Conservation (phyloP, 2,329 filamentous ascomycete species). For the Fusarium sp. region DNA sequence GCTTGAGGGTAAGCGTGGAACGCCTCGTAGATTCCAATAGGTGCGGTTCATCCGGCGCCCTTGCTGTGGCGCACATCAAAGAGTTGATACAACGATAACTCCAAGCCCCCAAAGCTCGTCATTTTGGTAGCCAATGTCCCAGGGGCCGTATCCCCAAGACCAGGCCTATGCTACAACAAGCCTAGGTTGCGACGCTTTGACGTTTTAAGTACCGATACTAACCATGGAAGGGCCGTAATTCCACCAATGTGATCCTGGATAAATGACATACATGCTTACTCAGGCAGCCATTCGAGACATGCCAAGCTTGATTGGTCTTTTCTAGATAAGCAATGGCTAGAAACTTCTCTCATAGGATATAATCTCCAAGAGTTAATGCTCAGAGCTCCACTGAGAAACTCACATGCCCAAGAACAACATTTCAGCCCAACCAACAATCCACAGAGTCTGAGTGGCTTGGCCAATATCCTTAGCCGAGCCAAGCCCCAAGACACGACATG, state of each 20-base stretch:
- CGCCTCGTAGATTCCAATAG: neutral
- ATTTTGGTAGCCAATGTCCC: neutral
- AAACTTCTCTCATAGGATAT: constrained; percentile 10
- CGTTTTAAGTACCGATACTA: neutral
- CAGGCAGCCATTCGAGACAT: neutral
- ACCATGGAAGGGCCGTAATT: neutral
- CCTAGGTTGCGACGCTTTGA: constrained; percentile 24
- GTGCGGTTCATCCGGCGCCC: neutral
- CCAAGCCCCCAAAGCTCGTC: neutral
- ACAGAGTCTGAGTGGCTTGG: neutral
- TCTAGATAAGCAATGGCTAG: neutral
- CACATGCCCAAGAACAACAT: neutral
- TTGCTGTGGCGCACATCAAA: neutral
- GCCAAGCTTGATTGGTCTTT: constrained; percentile 9
- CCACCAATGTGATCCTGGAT: constrained; percentile 4
- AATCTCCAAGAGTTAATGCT: neutral
- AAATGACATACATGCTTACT: neutral
- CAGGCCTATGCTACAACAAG: neutral
- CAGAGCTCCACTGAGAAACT: constrained; percentile 3
- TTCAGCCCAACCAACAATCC: neutral
- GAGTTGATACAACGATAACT: neutral
- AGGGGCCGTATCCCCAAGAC: neutral
- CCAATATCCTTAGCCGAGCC: neutral
- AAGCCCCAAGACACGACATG: neutral
- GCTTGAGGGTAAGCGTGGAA: neutral